A percentile compares a stretch with the other conserved stretches of the same genome.
These are phyloP conservation scores for Ceratocystis eucalypticola DNA, from an alignment of 2,329 filamentous ascomycete species.

Conservation along the genomic window DNA sequence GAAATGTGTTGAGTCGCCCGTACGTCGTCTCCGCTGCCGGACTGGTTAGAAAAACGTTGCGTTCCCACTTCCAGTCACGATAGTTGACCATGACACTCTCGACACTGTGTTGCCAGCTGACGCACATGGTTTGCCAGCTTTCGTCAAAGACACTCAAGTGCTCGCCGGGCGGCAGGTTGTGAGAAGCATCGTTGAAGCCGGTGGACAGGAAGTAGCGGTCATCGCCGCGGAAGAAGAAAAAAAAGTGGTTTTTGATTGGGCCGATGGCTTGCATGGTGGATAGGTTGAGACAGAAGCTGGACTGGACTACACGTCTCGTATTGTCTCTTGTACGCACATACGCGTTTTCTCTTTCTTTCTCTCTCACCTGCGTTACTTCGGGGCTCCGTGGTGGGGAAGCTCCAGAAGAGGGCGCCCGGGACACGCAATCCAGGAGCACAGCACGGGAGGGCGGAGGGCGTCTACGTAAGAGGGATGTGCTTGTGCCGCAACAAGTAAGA, in stretches of 20 bases:
- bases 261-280: not conserved
- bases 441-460: not conserved
- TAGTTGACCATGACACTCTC: slow-evolving; percentile 12
- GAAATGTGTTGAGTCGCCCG: slow-evolving; percentile 8
- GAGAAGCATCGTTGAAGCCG: slow-evolving; percentile 15
- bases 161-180: slow-evolving; percentile 11
- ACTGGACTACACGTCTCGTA: too few relatives aligned
- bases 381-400: not conserved
- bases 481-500: too few relatives aligned
- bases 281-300: too few relatives aligned
- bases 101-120: slow-evolving; percentile 9
- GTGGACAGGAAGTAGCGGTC: slow-evolving; percentile 17
- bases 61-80: slow-evolving; percentile 16
- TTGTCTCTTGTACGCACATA: too few relatives aligned
- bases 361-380: not conserved
- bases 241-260: slow-evolving; percentile 13
- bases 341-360: not conserved
- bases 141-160: slow-evolving; percentile 4
- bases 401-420: not conserved
- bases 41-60: slow-evolving; percentile 10
- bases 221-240: slow-evolving; percentile 18
- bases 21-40: not conserved
- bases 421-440: not conserved
- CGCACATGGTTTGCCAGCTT: slow-evolving; percentile 12
- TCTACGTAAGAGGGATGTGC: too few relatives aligned